phyloP scores from a whole-genome alignment of 306 rosid genomes.

The Sechiopsis laciniata region DNA sequence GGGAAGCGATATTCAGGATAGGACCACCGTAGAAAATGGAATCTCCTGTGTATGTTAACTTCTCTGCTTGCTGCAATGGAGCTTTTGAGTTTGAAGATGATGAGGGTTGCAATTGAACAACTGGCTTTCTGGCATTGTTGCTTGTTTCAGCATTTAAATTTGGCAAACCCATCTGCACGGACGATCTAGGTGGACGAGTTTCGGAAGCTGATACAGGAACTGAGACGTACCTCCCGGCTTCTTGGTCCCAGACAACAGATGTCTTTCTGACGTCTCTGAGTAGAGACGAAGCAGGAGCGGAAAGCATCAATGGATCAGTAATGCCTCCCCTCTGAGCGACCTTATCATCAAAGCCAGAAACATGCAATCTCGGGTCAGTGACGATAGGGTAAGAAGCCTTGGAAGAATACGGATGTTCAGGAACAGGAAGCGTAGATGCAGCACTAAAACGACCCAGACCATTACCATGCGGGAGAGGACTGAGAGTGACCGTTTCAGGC shows the following conservation, averaged over 20 bases:
- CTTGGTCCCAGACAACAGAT: constrained; percentile 99
- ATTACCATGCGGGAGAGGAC: constrained; percentile 76
- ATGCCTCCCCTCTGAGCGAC: constrained; percentile 40
- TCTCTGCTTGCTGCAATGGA: constrained; percentile 53
- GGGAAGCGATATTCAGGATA: constrained; percentile 53
- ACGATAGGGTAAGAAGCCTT: constrained; percentile 46
- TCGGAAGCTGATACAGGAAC: constrained; percentile 75
- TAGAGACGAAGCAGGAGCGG: constrained; percentile 63
- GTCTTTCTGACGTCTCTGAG: constrained; percentile 82
- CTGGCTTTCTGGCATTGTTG: constrained; percentile 43
- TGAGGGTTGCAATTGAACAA: constrained; percentile 40
- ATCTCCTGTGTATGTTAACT: constrained; percentile 83
- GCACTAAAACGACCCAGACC: constrained; percentile 55
- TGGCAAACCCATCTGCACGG: constrained; percentile 45
- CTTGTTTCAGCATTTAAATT: constrained; percentile 47
- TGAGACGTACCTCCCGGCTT: constrained; percentile 90
- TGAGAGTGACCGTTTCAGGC: constrained; percentile 77
- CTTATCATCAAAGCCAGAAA: constrained; percentile 66
- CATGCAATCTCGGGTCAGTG: constrained; percentile 40
- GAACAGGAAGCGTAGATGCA: constrained; percentile 51
- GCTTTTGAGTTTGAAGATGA: constrained; percentile 46
- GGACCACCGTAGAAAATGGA: constrained; percentile 97
- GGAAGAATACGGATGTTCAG: constrained; percentile 51
- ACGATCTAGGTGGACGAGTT: constrained; percentile 53
- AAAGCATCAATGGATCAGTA: constrained; percentile 53